Percentiles rank a stretch among this genome's conserved stretches.
Conservation (phyloP, 2,329 filamentous ascomycete species). For the Botrytis cinerea region DNA sequence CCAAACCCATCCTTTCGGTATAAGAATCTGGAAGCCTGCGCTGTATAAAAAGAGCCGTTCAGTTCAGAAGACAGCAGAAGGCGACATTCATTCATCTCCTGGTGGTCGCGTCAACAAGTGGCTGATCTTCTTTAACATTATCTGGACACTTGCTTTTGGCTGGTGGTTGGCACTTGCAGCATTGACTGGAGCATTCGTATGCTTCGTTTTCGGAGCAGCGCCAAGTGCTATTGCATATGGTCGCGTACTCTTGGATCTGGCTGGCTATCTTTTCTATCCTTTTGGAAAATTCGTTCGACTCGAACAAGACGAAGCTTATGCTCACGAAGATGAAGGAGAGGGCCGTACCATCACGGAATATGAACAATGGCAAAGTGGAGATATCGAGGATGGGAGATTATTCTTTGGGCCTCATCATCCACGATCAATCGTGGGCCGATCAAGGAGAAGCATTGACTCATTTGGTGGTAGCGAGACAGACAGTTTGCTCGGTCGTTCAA, state of each 20-base stretch:
- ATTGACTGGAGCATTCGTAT: constrained; percentile 72
- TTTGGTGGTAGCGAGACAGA: constrained; percentile 75
- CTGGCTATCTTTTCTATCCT: constrained; percentile 88
- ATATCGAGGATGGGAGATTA: constrained; percentile 90
- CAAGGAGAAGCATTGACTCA: constrained; percentile 86
- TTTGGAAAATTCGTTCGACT: constrained; percentile 96
- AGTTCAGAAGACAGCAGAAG: constrained; percentile 93
- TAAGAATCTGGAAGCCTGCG: constrained; percentile 97
- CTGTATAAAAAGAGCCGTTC: constrained; percentile 97
- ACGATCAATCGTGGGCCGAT: constrained; percentile 81
- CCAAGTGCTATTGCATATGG: constrained; percentile 86
- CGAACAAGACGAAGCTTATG: constrained; percentile 89
- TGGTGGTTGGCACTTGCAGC: constrained; percentile 91
- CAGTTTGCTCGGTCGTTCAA: constrained; percentile 74
- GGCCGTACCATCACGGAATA: constrained; percentile 98
- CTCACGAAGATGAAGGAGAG: constrained; percentile 92
- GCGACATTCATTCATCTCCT: constrained; percentile 93
- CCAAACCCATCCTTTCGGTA: constrained; percentile 97
- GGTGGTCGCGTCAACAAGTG: constrained; percentile 83
- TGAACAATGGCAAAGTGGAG: constrained; percentile 97
- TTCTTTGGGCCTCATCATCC: constrained; percentile 83
- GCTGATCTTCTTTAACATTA: constrained; percentile 82
- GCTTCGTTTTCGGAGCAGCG: constrained; percentile 76
- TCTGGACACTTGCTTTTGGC: constrained; percentile 90
- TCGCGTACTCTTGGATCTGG: constrained; percentile 77